These are phyloP conservation scores for Pneumocystis canis DNA, from an alignment of 1,139 yeast species.

Conservation along the genomic window DNA sequence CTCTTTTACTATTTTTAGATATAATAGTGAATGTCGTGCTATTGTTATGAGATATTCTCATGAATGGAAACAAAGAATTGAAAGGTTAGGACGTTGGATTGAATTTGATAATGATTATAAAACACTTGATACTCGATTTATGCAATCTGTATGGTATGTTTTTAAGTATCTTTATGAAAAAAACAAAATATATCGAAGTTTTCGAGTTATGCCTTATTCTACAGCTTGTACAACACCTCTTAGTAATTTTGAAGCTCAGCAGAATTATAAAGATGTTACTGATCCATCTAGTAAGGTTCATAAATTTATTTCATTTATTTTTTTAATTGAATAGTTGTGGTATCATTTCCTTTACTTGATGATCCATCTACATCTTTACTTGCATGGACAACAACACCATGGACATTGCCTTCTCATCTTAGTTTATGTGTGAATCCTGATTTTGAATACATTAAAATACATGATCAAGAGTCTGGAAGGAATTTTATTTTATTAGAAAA, in stretches of 20 bases:
- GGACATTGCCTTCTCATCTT: slow-evolving; percentile 94
- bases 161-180: slow-evolving; percentile 77
- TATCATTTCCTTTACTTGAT: slow-evolving; percentile 68
- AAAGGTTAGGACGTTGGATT: slow-evolving; percentile 95
- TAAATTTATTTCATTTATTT: background rate
- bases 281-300: slow-evolving; percentile 42
- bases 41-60: slow-evolving; percentile 95
- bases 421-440: slow-evolving; percentile 85
- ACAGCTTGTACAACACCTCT: slow-evolving; percentile 94
- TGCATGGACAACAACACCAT: slow-evolving; percentile 99
- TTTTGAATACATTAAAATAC: slow-evolving; percentile 81
- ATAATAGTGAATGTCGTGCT: slow-evolving; percentile 84
- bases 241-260: slow-evolving; percentile 96
- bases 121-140: slow-evolving; percentile 83
- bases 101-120: slow-evolving; percentile 98
- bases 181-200: slow-evolving; percentile 82
- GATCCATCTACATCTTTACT: slow-evolving; percentile 73
- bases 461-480: slow-evolving; percentile 70
- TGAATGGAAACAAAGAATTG: slow-evolving; percentile 87
- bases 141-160: slow-evolving; percentile 99
- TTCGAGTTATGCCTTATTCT: slow-evolving; percentile 96
- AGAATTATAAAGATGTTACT: slow-evolving; percentile 88
- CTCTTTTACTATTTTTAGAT: slow-evolving; percentile 29
- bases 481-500: slow-evolving; percentile 72
- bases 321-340: slow-evolving; percentile 47